Base-by-base conservation (phyloP, 306 rosid species). In the Carpinus fangiana region DNA sequence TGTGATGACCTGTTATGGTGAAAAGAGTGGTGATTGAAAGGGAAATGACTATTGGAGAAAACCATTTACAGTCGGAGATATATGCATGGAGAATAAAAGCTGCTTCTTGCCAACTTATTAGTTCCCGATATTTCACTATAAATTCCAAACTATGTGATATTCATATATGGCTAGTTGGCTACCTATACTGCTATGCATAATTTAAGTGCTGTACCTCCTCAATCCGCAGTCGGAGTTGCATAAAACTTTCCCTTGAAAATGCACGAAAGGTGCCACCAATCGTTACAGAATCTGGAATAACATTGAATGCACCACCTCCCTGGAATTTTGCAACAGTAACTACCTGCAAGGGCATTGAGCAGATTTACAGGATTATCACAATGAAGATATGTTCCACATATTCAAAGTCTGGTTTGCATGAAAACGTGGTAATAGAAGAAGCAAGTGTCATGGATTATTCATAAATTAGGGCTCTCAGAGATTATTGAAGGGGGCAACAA, bases 211-310 rank as follows among this genome's bases (percentile, higher is more conserved):
- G 54, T 81, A 92, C 98, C 96, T 93, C 79, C 79, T 87, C 80
- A 80, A 95, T 89, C 12, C 94, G 89, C 45, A 77, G 85, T 75
- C 71, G 83, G 45, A 93, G 88, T 71, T 85, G 89, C 62, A 67
- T 3, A n/a, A 92, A 74, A 78, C 84, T 88, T 71, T 88, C 79
- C 77, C 65, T 80, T 41, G 90, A 81, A 74, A 95, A 87, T 72
- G 92, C 91, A 57, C 94, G 88, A 84, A 95, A 91, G 52, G 98
- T 93, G 82, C 98, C 98, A 23, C 97, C 97, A 77, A 95, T 87
- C 20, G 88, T 85, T 73, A 95, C 97, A 73, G 89, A 93, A 77
- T 95, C 98, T 47, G 96, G 98, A 85, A 95, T 95, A 64, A 95
- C 93, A 77, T 95, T 95, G 82, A 93, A 89, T 23, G 98, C 97